These are phyloP conservation scores for Kwoniella sp. DNA, from an alignment of 768 basidiomycete species.

Conservation along the genomic window DNA sequence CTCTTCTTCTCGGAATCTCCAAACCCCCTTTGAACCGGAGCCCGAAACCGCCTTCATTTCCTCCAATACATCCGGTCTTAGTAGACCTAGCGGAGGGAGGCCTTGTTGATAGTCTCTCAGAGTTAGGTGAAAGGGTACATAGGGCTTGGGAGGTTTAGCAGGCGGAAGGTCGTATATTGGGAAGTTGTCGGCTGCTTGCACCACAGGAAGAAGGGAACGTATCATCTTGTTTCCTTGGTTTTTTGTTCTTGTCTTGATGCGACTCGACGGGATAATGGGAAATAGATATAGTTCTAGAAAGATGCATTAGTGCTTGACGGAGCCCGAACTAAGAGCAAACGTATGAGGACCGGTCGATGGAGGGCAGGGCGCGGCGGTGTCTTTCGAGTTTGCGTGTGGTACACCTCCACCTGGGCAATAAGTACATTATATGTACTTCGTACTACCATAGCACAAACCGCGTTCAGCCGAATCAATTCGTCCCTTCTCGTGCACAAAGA, in stretches of 20 bases:
- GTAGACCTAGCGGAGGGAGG: slow-evolving; percentile 57
- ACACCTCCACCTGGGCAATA: background rate
- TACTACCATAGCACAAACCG: no score
- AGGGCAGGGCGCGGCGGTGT: no score
- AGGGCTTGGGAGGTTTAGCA: slow-evolving; percentile 28
- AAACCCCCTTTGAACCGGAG: background rate
- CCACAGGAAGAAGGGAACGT: slow-evolving; percentile 33
- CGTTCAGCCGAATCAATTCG: no score
- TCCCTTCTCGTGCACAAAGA: no score
- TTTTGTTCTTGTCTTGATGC: no score
- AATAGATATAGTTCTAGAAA: no score
- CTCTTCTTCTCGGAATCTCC: slow-evolving; percentile 22
- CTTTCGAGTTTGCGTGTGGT: no score
- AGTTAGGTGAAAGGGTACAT: slow-evolving; percentile 49
- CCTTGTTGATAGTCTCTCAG: slow-evolving; percentile 30
- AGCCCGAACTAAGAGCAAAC: no score
- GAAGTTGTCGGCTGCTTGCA: slow-evolving; percentile 45
- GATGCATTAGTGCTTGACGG: no score
- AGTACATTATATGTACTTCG: no score
- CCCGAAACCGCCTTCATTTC: slow-evolving; percentile 13
- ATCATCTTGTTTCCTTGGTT: background rate
- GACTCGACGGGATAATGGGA: no score
- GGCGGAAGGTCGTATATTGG: slow-evolving; percentile 28
- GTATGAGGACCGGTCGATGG: no score
- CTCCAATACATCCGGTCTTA: slow-evolving; percentile 53